phyloP scores from a whole-genome alignment of 176 grass and related monocot genomes.

The Oryza australiensis region DNA sequence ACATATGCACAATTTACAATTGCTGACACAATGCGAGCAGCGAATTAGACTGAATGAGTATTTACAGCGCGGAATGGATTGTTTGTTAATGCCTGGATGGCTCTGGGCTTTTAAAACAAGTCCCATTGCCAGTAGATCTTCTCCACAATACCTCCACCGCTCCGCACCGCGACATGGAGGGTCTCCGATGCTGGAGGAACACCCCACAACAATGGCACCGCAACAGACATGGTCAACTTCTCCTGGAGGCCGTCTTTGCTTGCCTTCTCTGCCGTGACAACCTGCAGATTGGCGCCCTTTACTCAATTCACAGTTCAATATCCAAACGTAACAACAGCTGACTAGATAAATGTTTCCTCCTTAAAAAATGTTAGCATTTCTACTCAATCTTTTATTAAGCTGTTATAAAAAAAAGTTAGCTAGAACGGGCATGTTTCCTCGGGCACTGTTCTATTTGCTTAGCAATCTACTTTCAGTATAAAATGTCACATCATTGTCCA shows the following conservation, averaged over 20 bases:
- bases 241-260: constrained; percentile 79
- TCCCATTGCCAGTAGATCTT: constrained; percentile 99
- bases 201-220: constrained; percentile 88
- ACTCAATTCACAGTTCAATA: background rate
- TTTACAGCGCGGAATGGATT: constrained; percentile 49
- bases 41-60: constrained; percentile 42
- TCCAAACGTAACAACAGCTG: background rate
- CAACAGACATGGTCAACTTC: constrained; percentile 94
- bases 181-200: constrained; percentile 93
- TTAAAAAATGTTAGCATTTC: background rate
- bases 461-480: background rate
- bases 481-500: background rate
- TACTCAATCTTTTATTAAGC: background rate
- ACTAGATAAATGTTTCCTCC: background rate
- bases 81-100: constrained; percentile 31
- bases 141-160: constrained; percentile 88
- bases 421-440: background rate
- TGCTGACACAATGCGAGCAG: constrained; percentile 39
- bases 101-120: constrained; percentile 56
- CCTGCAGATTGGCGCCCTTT: constrained; percentile 31
- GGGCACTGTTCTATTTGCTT: background rate
- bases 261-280: constrained; percentile 84
- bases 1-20: constrained; percentile 22
- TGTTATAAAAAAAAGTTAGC: background rate
- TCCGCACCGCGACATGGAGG: constrained; percentile 76